Percentiles rank a stretch among this genome's conserved stretches.
These are phyloP conservation scores for Penicillium robsamsonii DNA, from an alignment of 495 filamentous ascomycete genomes.

Conservation along the genomic window DNA sequence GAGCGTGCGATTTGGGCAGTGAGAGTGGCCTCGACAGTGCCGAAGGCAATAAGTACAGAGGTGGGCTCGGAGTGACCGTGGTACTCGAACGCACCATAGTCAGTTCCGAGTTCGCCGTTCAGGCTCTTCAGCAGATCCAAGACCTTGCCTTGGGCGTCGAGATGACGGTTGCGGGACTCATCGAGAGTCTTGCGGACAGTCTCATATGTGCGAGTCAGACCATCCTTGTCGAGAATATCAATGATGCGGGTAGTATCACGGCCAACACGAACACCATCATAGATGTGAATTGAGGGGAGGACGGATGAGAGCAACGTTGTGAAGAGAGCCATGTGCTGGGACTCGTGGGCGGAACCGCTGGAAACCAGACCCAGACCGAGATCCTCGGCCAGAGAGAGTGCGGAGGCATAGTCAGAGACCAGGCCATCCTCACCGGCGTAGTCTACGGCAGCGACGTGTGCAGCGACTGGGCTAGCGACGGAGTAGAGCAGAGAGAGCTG, in stretches of 20 bases:
- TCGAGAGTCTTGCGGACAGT: conserved; percentile 60
- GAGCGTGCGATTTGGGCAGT: conserved; percentile 76
- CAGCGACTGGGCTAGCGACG: conserved; percentile 86
- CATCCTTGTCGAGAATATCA: conserved; percentile 72
- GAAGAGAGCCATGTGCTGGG: conserved; percentile 93
- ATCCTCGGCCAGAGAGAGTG: conserved; percentile 82
- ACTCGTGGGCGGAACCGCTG: conserved; percentile 81
- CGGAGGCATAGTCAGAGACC: conserved; percentile 82
- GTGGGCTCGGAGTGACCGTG: conserved; percentile 76
- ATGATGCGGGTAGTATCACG: conserved; percentile 83
- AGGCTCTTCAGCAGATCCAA: conserved; percentile 72
- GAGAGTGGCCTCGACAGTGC: conserved; percentile 83
- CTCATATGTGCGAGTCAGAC: conserved; percentile 69
- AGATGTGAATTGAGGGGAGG: conserved; percentile 84
- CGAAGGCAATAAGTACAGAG: conserved; percentile 84
- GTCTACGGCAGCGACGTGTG: conserved; percentile 91
- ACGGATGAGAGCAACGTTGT: conserved; percentile 77
- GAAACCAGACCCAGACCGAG: conserved; percentile 82
- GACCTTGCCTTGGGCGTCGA: conserved; percentile 71
- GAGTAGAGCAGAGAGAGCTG: conserved; percentile 86
- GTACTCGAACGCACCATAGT: conserved; percentile 92
- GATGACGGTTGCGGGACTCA: conserved; percentile 62
- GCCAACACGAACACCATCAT: conserved; percentile 84
- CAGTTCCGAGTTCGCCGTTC: conserved; percentile 90
- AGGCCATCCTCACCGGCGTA: conserved; percentile 71